Evolutionary conservation across 805 yeast genomes (phyloP).

Genomic region (Starmerella roubikii): DNA sequence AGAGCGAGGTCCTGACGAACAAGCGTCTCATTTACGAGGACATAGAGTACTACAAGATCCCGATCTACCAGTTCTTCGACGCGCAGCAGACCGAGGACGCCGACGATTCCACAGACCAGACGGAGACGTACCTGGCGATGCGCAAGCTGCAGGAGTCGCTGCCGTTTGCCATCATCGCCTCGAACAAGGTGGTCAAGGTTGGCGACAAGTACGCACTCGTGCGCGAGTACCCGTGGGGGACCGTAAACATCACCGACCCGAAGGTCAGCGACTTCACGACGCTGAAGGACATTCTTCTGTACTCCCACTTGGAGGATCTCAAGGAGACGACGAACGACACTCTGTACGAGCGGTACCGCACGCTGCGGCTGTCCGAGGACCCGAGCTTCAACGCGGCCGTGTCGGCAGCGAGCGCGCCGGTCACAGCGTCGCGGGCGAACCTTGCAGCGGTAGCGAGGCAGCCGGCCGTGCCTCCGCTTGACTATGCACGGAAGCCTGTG

Average conservation of each 20-base stretch:
- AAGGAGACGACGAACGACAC: conserved; percentile 81
- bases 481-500: not conserved
- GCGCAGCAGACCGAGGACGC: conserved; percentile 37
- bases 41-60: conserved; percentile 53
- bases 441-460: conserved; percentile 5
- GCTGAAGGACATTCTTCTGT: conserved; percentile 63
- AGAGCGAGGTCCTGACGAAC: conserved; percentile 58
- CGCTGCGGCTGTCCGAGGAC: conserved; percentile 65
- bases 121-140: conserved; percentile 31
- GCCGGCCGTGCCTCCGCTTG: not conserved
- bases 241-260: conserved; percentile 49
- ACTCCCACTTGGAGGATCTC: conserved; percentile 75
- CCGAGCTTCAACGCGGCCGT: conserved; percentile 18
- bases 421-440: conserved; percentile 16
- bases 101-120: conserved; percentile 30
- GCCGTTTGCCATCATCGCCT: conserved; percentile 56
- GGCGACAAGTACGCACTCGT: conserved; percentile 29
- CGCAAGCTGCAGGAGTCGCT: conserved; percentile 38
- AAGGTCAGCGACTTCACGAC: conserved; percentile 68
- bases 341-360: conserved; percentile 78
- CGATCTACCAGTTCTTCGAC: conserved; percentile 54
- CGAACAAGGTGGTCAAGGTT: conserved; percentile 19
- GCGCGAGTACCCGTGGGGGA: conserved; percentile 51
- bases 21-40: conserved; percentile 66
- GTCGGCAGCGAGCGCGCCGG: conserved; percentile 17